Evolutionary conservation across 225 moss, liverwort and hornwort species (phyloP).

Genomic region (Anthoceros angustus): DNA sequence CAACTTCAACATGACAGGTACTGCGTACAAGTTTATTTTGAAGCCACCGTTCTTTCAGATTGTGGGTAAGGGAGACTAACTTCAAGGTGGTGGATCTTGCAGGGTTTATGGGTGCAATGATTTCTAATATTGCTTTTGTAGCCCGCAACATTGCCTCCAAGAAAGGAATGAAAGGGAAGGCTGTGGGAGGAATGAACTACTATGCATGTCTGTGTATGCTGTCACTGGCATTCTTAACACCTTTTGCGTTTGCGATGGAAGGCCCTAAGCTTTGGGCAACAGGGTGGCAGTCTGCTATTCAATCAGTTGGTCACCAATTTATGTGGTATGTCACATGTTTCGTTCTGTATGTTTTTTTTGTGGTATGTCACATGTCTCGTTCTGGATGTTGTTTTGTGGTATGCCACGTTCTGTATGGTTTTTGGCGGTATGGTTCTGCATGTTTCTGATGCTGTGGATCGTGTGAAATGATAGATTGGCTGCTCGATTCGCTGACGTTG

Average conservation of each 20-base stretch:
- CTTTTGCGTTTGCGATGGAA: slow-evolving; percentile 75
- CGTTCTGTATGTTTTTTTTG: slow-evolving; percentile 17
- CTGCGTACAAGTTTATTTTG: neutral
- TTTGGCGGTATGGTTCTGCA: neutral
- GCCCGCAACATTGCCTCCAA: slow-evolving; percentile 96
- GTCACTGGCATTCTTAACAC: slow-evolving; percentile 68
- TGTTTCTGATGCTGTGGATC: neutral
- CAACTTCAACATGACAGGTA: slow-evolving; percentile 80
- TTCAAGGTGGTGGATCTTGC: slow-evolving; percentile 16
- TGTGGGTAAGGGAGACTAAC: neutral
- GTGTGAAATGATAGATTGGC: neutral
- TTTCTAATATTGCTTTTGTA: slow-evolving; percentile 89
- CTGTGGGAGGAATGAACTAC: slow-evolving; percentile 93
- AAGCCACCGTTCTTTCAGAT: neutral
- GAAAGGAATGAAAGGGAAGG: slow-evolving; percentile 78
- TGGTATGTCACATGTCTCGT: slow-evolving; percentile 31
- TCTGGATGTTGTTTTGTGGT: neutral
- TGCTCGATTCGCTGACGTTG: neutral
- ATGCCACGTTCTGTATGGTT: neutral
- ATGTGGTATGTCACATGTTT: slow-evolving; percentile 39
- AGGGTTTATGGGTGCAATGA: slow-evolving; percentile 97
- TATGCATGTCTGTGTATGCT: slow-evolving; percentile 78
- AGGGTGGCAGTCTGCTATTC: slow-evolving; percentile 61
- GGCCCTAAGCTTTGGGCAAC: slow-evolving; percentile 57
- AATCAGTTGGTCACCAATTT: slow-evolving; percentile 48